phyloP scores from a whole-genome alignment of 139 green algal species.

The Nannochloris sp. region DNA sequence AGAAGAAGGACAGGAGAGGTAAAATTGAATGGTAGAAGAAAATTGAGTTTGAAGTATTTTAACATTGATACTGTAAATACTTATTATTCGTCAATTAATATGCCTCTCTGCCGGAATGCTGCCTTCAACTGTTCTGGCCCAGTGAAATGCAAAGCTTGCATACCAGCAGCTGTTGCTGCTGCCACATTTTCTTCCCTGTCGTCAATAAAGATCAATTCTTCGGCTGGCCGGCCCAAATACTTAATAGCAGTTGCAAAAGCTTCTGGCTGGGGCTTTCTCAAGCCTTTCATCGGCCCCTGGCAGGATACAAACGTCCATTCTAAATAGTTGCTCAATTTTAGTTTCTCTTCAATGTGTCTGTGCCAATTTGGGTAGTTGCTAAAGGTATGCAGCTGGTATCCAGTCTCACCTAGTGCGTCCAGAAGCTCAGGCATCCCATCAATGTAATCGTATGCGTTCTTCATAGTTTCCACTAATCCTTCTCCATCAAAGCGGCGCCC shows the following conservation, averaged over 20 bases:
- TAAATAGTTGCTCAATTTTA: slow-evolving; percentile 58
- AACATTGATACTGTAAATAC: background rate
- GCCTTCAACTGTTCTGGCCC: slow-evolving; percentile 21
- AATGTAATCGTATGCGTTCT: slow-evolving; percentile 66
- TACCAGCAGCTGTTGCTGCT: slow-evolving; percentile 24
- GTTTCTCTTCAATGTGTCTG: slow-evolving; percentile 71
- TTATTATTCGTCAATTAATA: slow-evolving; percentile 11
- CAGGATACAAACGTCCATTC: slow-evolving; percentile 84
- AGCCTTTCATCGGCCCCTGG: slow-evolving; percentile 54
- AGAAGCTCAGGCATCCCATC: slow-evolving; percentile 74
- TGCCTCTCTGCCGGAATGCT: slow-evolving; percentile 24
- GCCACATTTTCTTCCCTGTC: slow-evolving; percentile 41
- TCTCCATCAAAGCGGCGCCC: slow-evolving; percentile 51
- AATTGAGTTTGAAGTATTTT: background rate
- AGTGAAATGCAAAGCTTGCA: slow-evolving; percentile 42
- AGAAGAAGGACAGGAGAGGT: slow-evolving; percentile 69
- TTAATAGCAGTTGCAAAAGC: slow-evolving; percentile 35
- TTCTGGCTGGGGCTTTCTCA: slow-evolving; percentile 54
- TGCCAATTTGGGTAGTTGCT: slow-evolving; percentile 78
- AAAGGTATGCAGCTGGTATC: slow-evolving; percentile 60
- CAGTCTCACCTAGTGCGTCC: slow-evolving; percentile 31
- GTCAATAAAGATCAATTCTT: slow-evolving; percentile 60
- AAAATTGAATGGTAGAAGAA: slow-evolving; percentile 59
- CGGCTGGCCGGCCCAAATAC: slow-evolving; percentile 12
- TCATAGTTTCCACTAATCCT: slow-evolving; percentile 52